A percentile compares a stretch with the other conserved stretches of the same genome.
phyloP scores from a whole-genome alignment of 129 eudicot genomes.

The Chrysanthemum lavandulifolium region DNA sequence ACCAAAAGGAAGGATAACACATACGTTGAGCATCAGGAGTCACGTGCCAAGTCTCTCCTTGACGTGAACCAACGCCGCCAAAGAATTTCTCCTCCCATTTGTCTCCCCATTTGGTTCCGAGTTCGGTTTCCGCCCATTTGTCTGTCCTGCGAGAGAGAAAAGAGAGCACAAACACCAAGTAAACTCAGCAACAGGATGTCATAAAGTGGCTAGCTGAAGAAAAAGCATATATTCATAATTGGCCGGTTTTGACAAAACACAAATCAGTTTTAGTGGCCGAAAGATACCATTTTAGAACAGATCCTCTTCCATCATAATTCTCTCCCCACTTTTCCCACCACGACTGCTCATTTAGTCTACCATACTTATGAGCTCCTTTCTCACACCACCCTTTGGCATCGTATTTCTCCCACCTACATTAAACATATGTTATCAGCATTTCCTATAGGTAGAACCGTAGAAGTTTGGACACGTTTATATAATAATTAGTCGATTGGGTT shows the following conservation, averaged over 20 bases:
- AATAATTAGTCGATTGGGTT: too few species aligned
- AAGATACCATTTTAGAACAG: slow-evolving; percentile 87
- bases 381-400: slow-evolving; percentile 98
- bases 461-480: too few species aligned
- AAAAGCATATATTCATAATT: too few species aligned
- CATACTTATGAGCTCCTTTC: slow-evolving; percentile 88
- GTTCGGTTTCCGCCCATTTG: slow-evolving; percentile 93
- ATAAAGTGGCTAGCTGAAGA: too few species aligned
- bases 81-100: slow-evolving; percentile 93
- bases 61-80: slow-evolving; percentile 87
- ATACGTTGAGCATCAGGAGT: slow-evolving; percentile 74
- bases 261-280: not conserved
- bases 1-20: slow-evolving; percentile 20
- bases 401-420: slow-evolving; percentile 91
- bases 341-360: slow-evolving; percentile 85
- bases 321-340: slow-evolving; percentile 99
- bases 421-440: slow-evolving; percentile 15
- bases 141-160: slow-evolving; percentile 65
- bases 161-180: slow-evolving; percentile 10
- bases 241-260: too few species aligned
- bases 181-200: not conserved
- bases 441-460: not conserved
- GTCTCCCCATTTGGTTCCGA: slow-evolving; percentile 94
- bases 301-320: slow-evolving; percentile 93
- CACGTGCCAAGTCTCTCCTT: slow-evolving; percentile 97